A percentile compares a stretch with the other conserved stretches of the same genome.
These are phyloP conservation scores for Vigna mungo DNA, from an alignment of 306 rosid genomes.

Conservation along the genomic window DNA sequence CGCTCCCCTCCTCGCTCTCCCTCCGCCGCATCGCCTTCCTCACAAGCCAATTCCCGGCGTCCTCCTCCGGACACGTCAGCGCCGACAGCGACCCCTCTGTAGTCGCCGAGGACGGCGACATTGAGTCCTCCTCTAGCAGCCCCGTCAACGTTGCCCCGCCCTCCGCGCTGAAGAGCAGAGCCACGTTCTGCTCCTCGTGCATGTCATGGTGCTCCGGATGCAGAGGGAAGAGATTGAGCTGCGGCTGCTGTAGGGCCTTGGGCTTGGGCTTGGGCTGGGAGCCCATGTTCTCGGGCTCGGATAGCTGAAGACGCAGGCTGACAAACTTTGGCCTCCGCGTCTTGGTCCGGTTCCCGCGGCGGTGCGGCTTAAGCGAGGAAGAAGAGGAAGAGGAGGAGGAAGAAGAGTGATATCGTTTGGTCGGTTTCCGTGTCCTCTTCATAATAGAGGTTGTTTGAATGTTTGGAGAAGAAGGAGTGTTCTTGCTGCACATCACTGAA, in stretches of 20 bases:
- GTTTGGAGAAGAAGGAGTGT: constrained; percentile 28
- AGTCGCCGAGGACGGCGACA: constrained; percentile 38
- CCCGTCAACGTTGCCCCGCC: constrained; percentile 62
- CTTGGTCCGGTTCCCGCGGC: constrained; percentile 59
- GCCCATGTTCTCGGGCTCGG: constrained; percentile 23
- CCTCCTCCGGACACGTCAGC: constrained; percentile 39
- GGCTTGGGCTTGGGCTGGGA: background rate
- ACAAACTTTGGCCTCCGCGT: constrained; percentile 75
- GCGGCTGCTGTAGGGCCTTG: constrained; percentile 17
- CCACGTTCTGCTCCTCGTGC: constrained; percentile 68
- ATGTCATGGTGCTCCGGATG: constrained; percentile 67
- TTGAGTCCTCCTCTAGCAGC: constrained; percentile 50
- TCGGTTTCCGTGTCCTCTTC: constrained; percentile 19
- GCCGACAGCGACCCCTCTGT: constrained; percentile 58
- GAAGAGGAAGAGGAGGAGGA: constrained; percentile 31
- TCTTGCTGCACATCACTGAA: constrained; percentile 63
- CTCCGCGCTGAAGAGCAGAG: constrained; percentile 65
- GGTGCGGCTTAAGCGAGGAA: constrained; percentile 40
- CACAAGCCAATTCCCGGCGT: constrained; percentile 49
- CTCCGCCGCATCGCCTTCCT: constrained; percentile 83
- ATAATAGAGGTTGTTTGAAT: background rate
- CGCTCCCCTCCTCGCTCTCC: constrained; percentile 44
- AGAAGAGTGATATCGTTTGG: background rate
- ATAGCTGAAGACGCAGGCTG: constrained; percentile 61
- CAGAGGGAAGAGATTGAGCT: constrained; percentile 64